Conservation (phyloP, 108 stramenopile species). For the Cyclotella cryptica region DNA sequence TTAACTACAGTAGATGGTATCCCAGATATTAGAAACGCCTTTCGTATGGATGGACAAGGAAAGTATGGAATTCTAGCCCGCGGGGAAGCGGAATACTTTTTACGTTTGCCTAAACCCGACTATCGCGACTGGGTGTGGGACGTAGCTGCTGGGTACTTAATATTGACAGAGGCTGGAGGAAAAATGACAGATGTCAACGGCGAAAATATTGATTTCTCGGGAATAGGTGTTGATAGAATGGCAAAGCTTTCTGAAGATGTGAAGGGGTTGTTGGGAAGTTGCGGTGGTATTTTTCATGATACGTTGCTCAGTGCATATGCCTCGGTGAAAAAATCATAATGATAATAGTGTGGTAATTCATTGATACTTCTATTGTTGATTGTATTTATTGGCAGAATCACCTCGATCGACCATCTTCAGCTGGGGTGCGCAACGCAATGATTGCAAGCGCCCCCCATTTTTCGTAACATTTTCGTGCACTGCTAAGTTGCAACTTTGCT, state of each 20-base stretch:
- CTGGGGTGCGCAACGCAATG: neutral
- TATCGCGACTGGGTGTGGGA: conserved; percentile 92
- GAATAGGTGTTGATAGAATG: conserved; percentile 45
- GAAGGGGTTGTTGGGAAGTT: conserved; percentile 59
- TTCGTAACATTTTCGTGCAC: neutral
- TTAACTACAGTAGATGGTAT: conserved; percentile 44
- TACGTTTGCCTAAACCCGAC: conserved; percentile 69
- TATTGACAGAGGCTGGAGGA: conserved; percentile 84
- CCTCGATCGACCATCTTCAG: too few relatives aligned
- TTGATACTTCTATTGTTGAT: too few relatives aligned
- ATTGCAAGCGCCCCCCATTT: conserved; percentile 4
- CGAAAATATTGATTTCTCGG: conserved; percentile 68
- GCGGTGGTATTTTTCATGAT: conserved; percentile 59
- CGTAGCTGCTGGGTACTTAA: conserved; percentile 75
- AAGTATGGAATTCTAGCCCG: conserved; percentile 84
- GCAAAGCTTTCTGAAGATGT: conserved; percentile 58
- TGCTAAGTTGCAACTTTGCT: neutral
- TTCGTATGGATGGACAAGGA: conserved; percentile 81
- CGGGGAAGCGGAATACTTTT: conserved; percentile 71
- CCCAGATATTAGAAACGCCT: conserved; percentile 52
- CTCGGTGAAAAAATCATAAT: conserved; percentile 30
- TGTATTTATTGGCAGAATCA: too few relatives aligned
- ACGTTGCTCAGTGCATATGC: conserved; percentile 57
- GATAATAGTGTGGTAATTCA: too few relatives aligned
- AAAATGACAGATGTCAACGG: conserved; percentile 76